These are phyloP conservation scores for Barnettozyma vustinii DNA, from an alignment of 805 yeast species.

Conservation along the genomic window DNA sequence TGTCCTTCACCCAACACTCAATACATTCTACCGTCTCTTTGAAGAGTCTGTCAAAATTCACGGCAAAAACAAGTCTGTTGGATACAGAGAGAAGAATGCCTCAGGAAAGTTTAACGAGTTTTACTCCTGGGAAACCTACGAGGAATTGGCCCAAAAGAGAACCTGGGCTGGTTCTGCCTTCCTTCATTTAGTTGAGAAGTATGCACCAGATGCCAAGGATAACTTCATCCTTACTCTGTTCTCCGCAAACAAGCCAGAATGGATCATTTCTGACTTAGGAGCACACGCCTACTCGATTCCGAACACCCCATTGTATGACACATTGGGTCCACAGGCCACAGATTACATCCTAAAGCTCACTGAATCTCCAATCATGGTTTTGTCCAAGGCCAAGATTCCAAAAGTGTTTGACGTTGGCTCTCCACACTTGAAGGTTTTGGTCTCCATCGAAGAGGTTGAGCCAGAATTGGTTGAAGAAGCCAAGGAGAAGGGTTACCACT, in stretches of 20 bases:
- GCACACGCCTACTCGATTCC: conserved; percentile 51
- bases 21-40: conserved; percentile 42
- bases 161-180: conserved; percentile 52
- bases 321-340: conserved; percentile 55
- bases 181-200: conserved; percentile 36
- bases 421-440: conserved; percentile 43
- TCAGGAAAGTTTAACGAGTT: conserved; percentile 32
- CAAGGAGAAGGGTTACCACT: conserved; percentile 21
- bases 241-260: conserved; percentile 57
- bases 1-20: conserved; percentile 37
- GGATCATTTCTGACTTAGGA: conserved; percentile 68
- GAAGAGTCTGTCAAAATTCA: conserved; percentile 33
- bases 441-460: conserved; percentile 48
- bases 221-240: conserved; percentile 50
- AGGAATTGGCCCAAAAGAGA: conserved; percentile 37
- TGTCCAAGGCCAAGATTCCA: conserved; percentile 46
- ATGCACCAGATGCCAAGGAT: conserved; percentile 28
- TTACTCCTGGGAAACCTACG: conserved; percentile 41
- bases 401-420: conserved; percentile 42
- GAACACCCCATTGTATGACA: conserved; percentile 52
- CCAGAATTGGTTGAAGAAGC: conserved; percentile 26
- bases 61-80: conserved; percentile 40
- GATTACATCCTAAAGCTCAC: conserved; percentile 57
- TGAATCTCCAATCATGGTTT: conserved; percentile 54
- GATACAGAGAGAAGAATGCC: conserved; percentile 33